Percentiles rank a stretch among this genome's conserved stretches.
These are phyloP conservation scores for Didymella glomerata DNA, from an alignment of 2,329 filamentous ascomycete species.

Conservation along the genomic window DNA sequence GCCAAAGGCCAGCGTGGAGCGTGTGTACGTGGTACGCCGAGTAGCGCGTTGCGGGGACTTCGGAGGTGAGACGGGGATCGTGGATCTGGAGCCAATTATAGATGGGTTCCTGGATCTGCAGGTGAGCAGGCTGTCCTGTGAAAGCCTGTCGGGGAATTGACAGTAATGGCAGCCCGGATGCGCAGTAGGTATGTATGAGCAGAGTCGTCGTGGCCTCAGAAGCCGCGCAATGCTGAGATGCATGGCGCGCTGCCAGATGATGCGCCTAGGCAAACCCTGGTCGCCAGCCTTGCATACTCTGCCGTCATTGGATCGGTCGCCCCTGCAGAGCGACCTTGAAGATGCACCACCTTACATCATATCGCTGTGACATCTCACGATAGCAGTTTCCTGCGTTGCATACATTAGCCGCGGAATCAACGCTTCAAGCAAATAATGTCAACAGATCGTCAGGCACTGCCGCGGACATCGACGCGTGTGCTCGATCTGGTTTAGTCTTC, in stretches of 20 bases:
- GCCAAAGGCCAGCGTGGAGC: constrained; percentile 41
- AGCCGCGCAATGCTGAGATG: constrained; percentile 25
- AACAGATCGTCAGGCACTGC: constrained; percentile 13
- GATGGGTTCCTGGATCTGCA: not conserved
- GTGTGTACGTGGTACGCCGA: constrained; percentile 34
- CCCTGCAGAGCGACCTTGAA: constrained; percentile 5
- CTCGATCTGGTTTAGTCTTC: constrained; percentile 27
- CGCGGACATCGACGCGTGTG: constrained; percentile 5
- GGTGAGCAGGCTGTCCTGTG: not conserved
- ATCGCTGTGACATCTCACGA: not conserved
- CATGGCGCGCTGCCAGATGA: constrained; percentile 24
- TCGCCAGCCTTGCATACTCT: constrained; percentile 13
- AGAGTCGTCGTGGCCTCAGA: constrained; percentile 30
- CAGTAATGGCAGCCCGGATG: not conserved
- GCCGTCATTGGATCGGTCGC: constrained; percentile 10
- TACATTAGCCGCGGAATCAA: not conserved
- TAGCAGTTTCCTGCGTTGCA: not conserved
- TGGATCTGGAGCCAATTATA: not conserved
- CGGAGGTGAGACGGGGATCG: constrained; percentile 23
- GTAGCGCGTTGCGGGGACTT: constrained; percentile 33
- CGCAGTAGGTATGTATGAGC: constrained; percentile 4
- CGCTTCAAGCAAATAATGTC: not conserved
- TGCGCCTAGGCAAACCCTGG: constrained; percentile 3
- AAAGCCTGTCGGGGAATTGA: not conserved
- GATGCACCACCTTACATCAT: not conserved